These are phyloP conservation scores for Kwoniella shivajii DNA, from an alignment of 1,284 basidiomycete species.

Conservation along the genomic window DNA sequence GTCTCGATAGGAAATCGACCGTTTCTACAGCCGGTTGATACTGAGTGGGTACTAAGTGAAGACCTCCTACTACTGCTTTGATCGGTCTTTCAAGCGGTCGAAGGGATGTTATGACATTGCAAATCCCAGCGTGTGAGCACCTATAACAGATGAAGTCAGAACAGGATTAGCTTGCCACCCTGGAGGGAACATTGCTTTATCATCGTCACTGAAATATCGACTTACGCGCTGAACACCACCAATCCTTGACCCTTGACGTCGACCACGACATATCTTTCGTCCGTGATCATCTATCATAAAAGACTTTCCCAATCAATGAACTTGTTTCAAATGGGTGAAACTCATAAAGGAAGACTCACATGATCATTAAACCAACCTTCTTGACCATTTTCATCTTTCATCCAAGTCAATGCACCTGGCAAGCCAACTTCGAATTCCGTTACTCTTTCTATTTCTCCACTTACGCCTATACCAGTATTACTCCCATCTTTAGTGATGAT, in stretches of 20 bases:
- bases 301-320: slow-evolving; percentile 62
- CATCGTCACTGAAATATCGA: too few relatives aligned
- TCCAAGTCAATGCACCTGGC: slow-evolving; percentile 68
- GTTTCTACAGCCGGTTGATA: slow-evolving; percentile 66
- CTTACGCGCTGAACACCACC: slow-evolving; percentile 76
- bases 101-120: slow-evolving; percentile 67
- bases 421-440: slow-evolving; percentile 70
- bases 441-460: slow-evolving; percentile 73
- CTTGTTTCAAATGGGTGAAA: too few relatives aligned
- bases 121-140: slow-evolving; percentile 80
- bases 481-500: slow-evolving; percentile 56
- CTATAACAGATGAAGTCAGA: slow-evolving; percentile 48
- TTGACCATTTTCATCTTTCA: slow-evolving; percentile 47
- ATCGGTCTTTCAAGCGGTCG: slow-evolving; percentile 69
- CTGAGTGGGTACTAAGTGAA: slow-evolving; percentile 73
- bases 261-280: slow-evolving; percentile 74
- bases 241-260: slow-evolving; percentile 77
- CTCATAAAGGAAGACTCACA: too few relatives aligned
- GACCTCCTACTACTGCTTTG: slow-evolving; percentile 78
- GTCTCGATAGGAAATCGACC: slow-evolving; percentile 66
- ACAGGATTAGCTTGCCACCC: neutral
- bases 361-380: slow-evolving; percentile 65
- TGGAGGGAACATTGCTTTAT: too few relatives aligned
- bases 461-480: slow-evolving; percentile 66
- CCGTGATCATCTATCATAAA: slow-evolving; percentile 69